phyloP scores from a whole-genome alignment of 345 rosid species.

The Geranium rotundifolium region DNA sequence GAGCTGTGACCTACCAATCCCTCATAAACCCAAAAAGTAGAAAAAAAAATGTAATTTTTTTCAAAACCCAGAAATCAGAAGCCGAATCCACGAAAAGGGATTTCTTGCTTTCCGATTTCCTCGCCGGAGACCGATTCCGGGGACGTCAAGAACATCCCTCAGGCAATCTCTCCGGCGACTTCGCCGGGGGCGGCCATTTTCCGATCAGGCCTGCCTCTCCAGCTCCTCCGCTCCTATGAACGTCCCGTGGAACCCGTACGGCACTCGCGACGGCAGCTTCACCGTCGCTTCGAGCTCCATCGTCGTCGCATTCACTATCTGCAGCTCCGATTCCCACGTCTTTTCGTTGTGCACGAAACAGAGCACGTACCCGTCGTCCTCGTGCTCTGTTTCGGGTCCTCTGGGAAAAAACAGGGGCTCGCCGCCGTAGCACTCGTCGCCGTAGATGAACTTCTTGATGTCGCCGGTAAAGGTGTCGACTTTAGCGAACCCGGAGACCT shows the following conservation, averaged over 20 bases:
- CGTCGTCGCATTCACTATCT: constrained; percentile 61
- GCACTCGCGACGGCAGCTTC: constrained; percentile 79
- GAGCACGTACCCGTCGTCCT: constrained; percentile 76
- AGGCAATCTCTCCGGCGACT: no score
- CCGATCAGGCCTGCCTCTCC: constrained; percentile 45
- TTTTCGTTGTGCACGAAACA: constrained; percentile 81
- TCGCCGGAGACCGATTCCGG: no score
- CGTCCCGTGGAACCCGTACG: constrained; percentile 94
- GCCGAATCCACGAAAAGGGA: no score
- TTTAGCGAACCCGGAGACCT: constrained; percentile 79
- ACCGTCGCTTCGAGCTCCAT: constrained; percentile 60
- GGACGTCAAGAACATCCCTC: no score
- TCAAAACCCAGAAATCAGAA: no score
- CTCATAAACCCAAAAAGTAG: no score
- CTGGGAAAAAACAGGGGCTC: constrained; percentile 71
- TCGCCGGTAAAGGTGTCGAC: constrained; percentile 74
- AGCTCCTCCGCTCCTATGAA: constrained; percentile 55
- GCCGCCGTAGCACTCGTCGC: constrained; percentile 62
- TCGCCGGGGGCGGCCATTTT: background rate
- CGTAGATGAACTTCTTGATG: constrained; percentile 49
- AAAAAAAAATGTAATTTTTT: no score
- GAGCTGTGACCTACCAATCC: no score
- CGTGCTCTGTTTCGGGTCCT: constrained; percentile 13
- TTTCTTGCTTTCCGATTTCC: no score
- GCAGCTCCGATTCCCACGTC: constrained; percentile 71